phyloP scores from a whole-genome alignment of 495 filamentous ascomycete species.

The Sordaria brevicollis region DNA sequence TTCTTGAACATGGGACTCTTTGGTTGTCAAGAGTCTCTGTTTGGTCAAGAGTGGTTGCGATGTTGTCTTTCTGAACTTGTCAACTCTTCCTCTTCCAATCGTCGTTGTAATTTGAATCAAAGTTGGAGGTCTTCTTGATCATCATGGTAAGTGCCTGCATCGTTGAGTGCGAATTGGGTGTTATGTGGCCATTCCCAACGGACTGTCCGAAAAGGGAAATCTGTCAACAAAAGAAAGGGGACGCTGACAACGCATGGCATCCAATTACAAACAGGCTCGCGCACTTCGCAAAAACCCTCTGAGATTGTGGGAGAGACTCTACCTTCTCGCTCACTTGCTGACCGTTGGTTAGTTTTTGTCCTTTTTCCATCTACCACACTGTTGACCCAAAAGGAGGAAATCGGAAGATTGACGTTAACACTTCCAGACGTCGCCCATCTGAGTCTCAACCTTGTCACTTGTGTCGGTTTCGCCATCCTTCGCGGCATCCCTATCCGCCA shows the following conservation, averaged over 20 bases:
- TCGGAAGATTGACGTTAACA: neutral
- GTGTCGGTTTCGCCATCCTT: slow-evolving; percentile 3
- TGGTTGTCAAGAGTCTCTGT: neutral
- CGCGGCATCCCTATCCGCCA: slow-evolving; percentile 10
- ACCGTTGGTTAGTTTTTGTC: neutral
- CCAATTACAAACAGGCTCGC: neutral
- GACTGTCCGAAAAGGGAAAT: neutral
- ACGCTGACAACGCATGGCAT: neutral
- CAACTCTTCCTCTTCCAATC: neutral
- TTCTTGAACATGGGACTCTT: neutral
- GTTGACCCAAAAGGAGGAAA: too few relatives aligned
- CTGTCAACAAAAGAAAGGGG: neutral
- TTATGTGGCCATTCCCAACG: neutral
- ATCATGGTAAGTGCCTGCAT: neutral
- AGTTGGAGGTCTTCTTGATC: neutral
- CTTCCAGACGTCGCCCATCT: slow-evolving; percentile 5
- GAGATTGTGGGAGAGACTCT: neutral
- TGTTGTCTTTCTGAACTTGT: neutral
- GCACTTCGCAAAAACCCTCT: neutral
- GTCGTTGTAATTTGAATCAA: neutral
- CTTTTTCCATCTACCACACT: neutral
- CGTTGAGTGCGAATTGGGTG: neutral
- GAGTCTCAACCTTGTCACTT: slow-evolving; percentile 11
- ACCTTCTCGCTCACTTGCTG: neutral
- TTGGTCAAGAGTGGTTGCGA: neutral